Evolutionary conservation across 2,329 filamentous ascomycete genomes (phyloP), one percentile per base, ranked within the genome.

Genomic region (Coniochaeta prunicola): DNA sequence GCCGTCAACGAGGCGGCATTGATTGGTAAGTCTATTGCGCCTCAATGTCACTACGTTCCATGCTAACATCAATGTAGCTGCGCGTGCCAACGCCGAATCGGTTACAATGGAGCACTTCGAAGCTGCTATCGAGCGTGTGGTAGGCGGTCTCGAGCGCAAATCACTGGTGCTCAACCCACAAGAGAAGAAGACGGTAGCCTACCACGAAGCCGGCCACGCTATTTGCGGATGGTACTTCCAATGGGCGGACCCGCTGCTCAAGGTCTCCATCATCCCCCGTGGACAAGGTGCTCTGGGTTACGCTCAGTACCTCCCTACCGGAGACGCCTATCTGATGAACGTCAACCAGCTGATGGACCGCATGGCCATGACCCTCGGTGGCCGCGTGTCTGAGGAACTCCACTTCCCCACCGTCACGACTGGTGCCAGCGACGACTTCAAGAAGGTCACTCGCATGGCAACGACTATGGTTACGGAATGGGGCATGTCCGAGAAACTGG

Each of bases 381-480:
- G 94, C 1, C 91, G 94, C 64, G 90, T 99, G 26, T 94, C 89
- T 21, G 94, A 99, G 76, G 94, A 99, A 74, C 78, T 99, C 8
- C 93, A 99, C 76, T 99, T 99, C 75, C 88, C 94, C 34, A 96
- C 92, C 0, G 94, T 99, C 21, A 99, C 94, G 1, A 94, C 90
- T 53, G 94, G 94, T 59, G 94, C 93, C 21, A 92, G 88, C 58
- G 94, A 97, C 72, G 94, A 99, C 72, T 99, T 99, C 83, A 93
- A 94, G 76, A 99, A 99, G 77, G 94, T 97, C 42, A 97, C 94
- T 2, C 85, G 87, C 59, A 93, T 97, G 89, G 96, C 94, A 3
- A 96, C 90, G 19, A 88, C 90, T 62, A 99, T 99, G 94, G 94
- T 99, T 31, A 99, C 93, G n/a, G 91, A 96, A 73, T 99, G 92